Percentiles rank a stretch among this genome's conserved stretches.
These are phyloP conservation scores for Adansonia rubrostipa DNA, from an alignment of 441 rosid genomes.

Conservation along the genomic window DNA sequence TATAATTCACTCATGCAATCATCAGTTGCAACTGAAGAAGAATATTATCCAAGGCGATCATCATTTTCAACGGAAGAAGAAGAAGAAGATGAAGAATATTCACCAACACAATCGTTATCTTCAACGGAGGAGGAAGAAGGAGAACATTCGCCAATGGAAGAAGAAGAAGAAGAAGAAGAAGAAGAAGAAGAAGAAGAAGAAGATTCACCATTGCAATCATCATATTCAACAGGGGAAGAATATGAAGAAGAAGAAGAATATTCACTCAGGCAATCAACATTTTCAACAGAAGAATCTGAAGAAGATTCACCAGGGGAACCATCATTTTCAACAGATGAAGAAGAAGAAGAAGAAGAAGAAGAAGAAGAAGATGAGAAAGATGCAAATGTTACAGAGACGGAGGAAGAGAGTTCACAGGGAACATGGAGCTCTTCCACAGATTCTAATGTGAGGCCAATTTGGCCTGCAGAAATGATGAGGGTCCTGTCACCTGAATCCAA, in stretches of 20 bases:
- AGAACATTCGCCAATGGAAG: neutral
- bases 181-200: conserved; percentile 17
- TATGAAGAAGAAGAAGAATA: neutral
- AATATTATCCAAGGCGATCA: neutral
- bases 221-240: neutral
- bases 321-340: conserved; percentile 15
- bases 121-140: conserved; percentile 20
- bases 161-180: conserved; percentile 26
- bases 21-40: neutral
- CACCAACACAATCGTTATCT: no score
- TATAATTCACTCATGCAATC: neutral
- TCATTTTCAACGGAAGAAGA: conserved; percentile 8
- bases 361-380: conserved; percentile 16
- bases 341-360: conserved; percentile 8
- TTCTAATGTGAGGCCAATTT: conserved; percentile 36
- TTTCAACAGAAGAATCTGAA: conserved; percentile 12
- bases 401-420: conserved; percentile 35
- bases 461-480: conserved; percentile 46
- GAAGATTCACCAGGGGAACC: neutral
- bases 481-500: conserved; percentile 29
- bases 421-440: conserved; percentile 42
- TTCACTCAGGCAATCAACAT: no score
- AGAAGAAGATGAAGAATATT: neutral
- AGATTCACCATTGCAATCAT: neutral
- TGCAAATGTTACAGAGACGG: conserved; percentile 3